Evolutionary conservation across 345 rosid genomes (phyloP).

Genomic region (Syzygium jambos): DNA sequence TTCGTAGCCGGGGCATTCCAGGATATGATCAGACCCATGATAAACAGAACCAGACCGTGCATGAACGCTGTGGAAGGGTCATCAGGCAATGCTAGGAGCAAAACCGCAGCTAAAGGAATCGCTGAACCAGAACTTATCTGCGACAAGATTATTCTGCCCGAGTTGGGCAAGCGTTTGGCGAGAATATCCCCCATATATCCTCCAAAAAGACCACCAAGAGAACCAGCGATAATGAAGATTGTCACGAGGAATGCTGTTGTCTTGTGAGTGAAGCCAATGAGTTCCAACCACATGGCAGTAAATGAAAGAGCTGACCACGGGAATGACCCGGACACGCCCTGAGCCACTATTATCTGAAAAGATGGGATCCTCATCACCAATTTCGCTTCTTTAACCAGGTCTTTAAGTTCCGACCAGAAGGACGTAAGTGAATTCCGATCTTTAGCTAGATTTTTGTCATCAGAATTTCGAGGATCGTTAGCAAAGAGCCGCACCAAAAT

Average conservation of each 20-base stretch:
- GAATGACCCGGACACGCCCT: slow-evolving; percentile 73
- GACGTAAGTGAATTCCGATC: slow-evolving; percentile 28
- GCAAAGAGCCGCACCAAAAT: slow-evolving; percentile 50
- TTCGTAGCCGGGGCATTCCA: slow-evolving; percentile 95
- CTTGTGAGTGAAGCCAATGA: slow-evolving; percentile 65
- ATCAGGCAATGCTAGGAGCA: slow-evolving; percentile 64
- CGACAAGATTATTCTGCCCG: slow-evolving; percentile 74
- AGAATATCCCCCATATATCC: slow-evolving; percentile 77
- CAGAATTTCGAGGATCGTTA: slow-evolving; percentile 42
- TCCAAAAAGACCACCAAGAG: slow-evolving; percentile 78
- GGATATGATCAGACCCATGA: slow-evolving; percentile 56
- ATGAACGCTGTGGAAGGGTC: slow-evolving; percentile 54
- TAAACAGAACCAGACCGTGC: slow-evolving; percentile 51
- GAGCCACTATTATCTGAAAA: slow-evolving; percentile 86
- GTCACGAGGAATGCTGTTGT: slow-evolving; percentile 54
- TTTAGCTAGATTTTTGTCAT: slow-evolving; percentile 5
- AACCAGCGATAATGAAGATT: slow-evolving; percentile 45
- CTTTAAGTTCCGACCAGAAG: slow-evolving; percentile 45
- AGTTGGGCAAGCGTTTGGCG: slow-evolving; percentile 49
- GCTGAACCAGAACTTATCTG: slow-evolving; percentile 84
- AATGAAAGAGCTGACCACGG: slow-evolving; percentile 90
- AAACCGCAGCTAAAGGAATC: slow-evolving; percentile 76
- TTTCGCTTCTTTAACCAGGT: slow-evolving; percentile 45
- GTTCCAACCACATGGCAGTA: slow-evolving; percentile 90
- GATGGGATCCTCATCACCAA: slow-evolving; percentile 46